These are phyloP conservation scores for Boletales sp. DNA, from an alignment of 768 basidiomycete species.

Conservation along the genomic window DNA sequence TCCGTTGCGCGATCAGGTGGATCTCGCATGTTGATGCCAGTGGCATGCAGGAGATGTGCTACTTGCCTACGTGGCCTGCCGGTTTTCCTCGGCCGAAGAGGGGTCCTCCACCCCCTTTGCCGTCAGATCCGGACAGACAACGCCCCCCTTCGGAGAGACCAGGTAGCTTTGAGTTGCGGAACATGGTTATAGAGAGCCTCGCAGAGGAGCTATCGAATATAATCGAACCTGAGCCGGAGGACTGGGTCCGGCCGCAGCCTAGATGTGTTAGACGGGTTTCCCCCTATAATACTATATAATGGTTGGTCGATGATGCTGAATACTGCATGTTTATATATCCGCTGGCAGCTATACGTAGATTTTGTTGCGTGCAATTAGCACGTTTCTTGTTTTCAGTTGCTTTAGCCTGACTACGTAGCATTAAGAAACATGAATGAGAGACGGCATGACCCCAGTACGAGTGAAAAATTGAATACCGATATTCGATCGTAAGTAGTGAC, in stretches of 20 bases:
- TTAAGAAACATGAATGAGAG: no score
- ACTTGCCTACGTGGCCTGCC: slow-evolving; percentile 2
- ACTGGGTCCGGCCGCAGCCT: slow-evolving; percentile 22
- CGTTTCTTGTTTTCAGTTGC: no score
- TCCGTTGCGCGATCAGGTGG: background rate
- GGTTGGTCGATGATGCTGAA: background rate
- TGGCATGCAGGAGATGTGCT: background rate
- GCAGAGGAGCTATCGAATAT: background rate
- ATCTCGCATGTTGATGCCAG: background rate
- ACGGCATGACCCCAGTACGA: no score
- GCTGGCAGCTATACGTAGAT: no score
- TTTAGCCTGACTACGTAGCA: no score
- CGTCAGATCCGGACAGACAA: background rate
- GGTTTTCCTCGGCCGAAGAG: background rate
- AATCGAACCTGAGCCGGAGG: background rate
- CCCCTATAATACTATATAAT: slow-evolving; percentile 1
- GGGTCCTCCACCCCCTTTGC: no score
- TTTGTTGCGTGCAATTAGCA: no score
- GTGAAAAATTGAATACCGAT: no score
- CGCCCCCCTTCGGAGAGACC: background rate
- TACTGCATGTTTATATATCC: background rate
- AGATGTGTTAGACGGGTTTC: slow-evolving; percentile 13
- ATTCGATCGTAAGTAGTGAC: no score
- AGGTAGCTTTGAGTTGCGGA: background rate
- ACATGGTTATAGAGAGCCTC: background rate